Evolutionary conservation across 164 flowering plant genomes (phyloP).

Genomic region (Protea cynaroides): DNA sequence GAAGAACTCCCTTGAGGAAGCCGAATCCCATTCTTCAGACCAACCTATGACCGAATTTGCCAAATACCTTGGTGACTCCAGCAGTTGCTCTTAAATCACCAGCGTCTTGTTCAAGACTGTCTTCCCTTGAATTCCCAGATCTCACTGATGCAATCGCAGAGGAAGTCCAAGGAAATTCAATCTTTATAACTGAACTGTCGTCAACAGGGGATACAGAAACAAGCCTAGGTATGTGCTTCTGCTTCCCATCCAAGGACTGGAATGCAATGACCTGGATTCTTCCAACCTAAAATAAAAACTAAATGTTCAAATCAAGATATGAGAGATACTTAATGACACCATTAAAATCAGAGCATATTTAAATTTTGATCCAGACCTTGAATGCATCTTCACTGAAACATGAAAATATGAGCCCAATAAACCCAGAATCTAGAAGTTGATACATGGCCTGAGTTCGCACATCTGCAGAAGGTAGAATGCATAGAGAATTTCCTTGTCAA

Average conservation of each 20-base stretch:
- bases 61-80: slow-evolving; percentile 46
- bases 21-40: too few species aligned
- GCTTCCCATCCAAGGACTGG: slow-evolving; percentile 94
- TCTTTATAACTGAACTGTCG: slow-evolving; percentile 48
- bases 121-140: slow-evolving; percentile 39
- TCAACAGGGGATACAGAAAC: slow-evolving; percentile 43
- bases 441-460: slow-evolving; percentile 96
- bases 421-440: slow-evolving; percentile 96
- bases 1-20: too few species aligned
- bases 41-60: too few species aligned
- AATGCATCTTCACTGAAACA: slow-evolving; percentile 92
- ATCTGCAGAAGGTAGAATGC: slow-evolving; percentile 46
- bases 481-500: slow-evolving; percentile 7
- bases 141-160: slow-evolving; percentile 37
- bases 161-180: slow-evolving; percentile 66
- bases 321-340: not conserved
- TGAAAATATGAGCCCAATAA: slow-evolving; percentile 95
- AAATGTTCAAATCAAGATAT: not conserved
- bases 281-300: slow-evolving; percentile 57
- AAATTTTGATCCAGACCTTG: slow-evolving; percentile 46
- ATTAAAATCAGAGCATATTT: not conserved
- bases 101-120: slow-evolving; percentile 51
- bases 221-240: slow-evolving; percentile 37
- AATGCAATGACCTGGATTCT: slow-evolving; percentile 96
- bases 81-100: slow-evolving; percentile 50